A percentile compares a stretch with the other conserved stretches of the same genome.
These are phyloP conservation scores for Curvularia lunata DNA, from an alignment of 2,329 filamentous ascomycete genomes.

Conservation along the genomic window DNA sequence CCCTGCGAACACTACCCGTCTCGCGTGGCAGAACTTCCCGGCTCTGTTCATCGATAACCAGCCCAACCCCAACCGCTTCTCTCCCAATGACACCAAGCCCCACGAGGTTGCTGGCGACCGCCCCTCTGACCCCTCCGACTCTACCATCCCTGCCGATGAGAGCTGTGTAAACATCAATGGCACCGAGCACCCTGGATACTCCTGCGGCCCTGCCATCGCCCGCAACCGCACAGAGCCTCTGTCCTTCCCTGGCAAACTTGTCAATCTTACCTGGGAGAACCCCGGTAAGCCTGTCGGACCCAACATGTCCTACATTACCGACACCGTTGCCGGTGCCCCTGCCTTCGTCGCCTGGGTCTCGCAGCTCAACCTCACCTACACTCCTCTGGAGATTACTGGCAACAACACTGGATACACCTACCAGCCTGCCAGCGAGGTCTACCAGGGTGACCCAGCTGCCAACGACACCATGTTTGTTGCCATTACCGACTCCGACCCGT, in stretches of 20 bases:
- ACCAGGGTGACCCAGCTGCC: constrained; percentile 68
- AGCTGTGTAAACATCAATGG: constrained; percentile 65
- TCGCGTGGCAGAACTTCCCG: constrained; percentile 87
- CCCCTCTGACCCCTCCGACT: constrained; percentile 61
- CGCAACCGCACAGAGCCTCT: constrained; percentile 74
- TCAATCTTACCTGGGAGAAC: constrained; percentile 74
- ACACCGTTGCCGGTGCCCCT: constrained; percentile 62
- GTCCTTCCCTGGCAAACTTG: constrained; percentile 73
- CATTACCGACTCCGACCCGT: constrained; percentile 71
- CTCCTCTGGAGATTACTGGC: constrained; percentile 68
- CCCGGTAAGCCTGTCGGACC: constrained; percentile 74
- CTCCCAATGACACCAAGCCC: constrained; percentile 65
- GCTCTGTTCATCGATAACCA: constrained; percentile 74
- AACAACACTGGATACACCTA: constrained; percentile 68
- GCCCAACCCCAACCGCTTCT: constrained; percentile 73
- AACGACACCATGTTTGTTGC: constrained; percentile 83
- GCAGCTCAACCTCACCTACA: constrained; percentile 67
- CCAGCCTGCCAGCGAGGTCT: constrained; percentile 75
- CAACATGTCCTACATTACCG: constrained; percentile 81
- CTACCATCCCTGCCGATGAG: constrained; percentile 54
- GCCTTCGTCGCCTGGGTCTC: constrained; percentile 76
- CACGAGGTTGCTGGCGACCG: constrained; percentile 70
- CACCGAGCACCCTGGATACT: constrained; percentile 59
- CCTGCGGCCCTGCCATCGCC: constrained; percentile 69
- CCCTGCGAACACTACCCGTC: constrained; percentile 72